Percentiles rank a stretch among this genome's conserved stretches.
Conservation (phyloP, 1,284 basidiomycete genomes). For the Puccinia coronata region DNA sequence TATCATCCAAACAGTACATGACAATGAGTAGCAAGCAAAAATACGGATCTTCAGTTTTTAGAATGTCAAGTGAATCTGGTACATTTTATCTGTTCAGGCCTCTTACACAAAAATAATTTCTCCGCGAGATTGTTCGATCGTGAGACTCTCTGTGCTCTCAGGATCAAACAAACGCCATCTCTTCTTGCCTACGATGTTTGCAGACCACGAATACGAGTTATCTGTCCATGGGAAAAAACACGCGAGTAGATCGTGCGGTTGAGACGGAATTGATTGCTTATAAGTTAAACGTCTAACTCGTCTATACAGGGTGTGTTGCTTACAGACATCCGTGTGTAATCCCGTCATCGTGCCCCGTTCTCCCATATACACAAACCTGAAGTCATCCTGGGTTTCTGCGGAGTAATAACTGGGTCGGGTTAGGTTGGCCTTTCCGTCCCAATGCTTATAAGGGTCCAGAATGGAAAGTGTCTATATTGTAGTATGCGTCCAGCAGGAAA, state of each 20-base stretch:
- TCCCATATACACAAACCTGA: slow-evolving; percentile 60
- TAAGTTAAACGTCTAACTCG: too few species aligned
- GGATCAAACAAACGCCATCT: slow-evolving; percentile 65
- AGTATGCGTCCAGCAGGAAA: background rate
- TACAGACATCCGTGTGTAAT: slow-evolving; percentile 63
- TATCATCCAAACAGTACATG: slow-evolving; percentile 53
- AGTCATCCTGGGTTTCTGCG: slow-evolving; percentile 55
- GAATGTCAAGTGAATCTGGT: slow-evolving; percentile 49
- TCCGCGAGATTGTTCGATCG: slow-evolving; percentile 50
- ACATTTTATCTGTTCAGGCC: slow-evolving; percentile 50
- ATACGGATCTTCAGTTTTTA: background rate
- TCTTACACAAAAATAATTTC: slow-evolving; percentile 54
- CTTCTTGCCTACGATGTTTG: slow-evolving; percentile 64
- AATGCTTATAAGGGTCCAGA: too few species aligned
- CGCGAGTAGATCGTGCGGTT: too few species aligned
- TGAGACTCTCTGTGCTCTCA: slow-evolving; percentile 55
- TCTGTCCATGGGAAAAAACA: slow-evolving; percentile 53
- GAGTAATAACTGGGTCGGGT: slow-evolving; percentile 52
- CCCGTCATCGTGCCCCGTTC: slow-evolving; percentile 61
- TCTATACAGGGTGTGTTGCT: too few species aligned
- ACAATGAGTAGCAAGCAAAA: background rate
- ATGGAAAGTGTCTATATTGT: too few species aligned
- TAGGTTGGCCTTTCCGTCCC: slow-evolving; percentile 33
- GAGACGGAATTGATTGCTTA: slow-evolving; percentile 41
- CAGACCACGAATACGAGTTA: slow-evolving; percentile 65